Conservation (phyloP, 768 basidiomycete genomes). For the Boletus subcaerulescens region DNA sequence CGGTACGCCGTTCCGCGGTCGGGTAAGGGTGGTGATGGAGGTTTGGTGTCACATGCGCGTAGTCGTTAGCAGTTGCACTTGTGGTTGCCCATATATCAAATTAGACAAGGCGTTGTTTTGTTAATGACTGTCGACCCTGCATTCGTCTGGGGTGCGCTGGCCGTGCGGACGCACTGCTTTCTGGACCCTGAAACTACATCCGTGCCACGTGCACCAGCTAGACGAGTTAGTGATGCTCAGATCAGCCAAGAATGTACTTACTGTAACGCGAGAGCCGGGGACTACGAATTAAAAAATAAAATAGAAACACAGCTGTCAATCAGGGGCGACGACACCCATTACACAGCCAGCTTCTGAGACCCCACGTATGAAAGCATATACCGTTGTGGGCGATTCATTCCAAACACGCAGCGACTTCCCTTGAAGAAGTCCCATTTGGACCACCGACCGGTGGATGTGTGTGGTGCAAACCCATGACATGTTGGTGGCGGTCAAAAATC, state of each 20-base stretch:
- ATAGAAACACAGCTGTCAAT: neutral
- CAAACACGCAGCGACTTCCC: neutral
- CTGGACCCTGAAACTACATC: constrained; percentile 22
- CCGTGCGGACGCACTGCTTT: constrained; percentile 26
- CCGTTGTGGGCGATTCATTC: neutral
- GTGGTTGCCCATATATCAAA: constrained; percentile 28
- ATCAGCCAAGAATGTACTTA: neutral
- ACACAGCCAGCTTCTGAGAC: neutral
- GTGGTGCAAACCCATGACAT: constrained; percentile 8
- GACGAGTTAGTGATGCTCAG: neutral
- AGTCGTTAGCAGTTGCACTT: constrained; percentile 14
- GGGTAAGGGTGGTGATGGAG: constrained; percentile 2
- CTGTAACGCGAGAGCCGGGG: neutral
- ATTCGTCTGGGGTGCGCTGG: constrained; percentile 17
- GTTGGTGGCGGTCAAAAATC: constrained; percentile 8
- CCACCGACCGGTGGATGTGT: constrained; percentile 7
- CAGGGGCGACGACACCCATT: constrained; percentile 5
- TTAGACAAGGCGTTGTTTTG: constrained; percentile 18
- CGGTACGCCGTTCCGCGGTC: constrained; percentile 11
- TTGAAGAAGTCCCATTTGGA: neutral
- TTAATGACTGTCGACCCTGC: constrained; percentile 20
- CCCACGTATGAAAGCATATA: no score
- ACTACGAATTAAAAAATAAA: neutral
- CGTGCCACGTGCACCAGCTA: constrained; percentile 9
- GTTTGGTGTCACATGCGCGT: constrained; percentile 18